Percentiles rank a stretch among this genome's conserved stretches.
Conservation (phyloP, 31 red algal genomes). For the Asparagopsis taxiformis region DNA sequence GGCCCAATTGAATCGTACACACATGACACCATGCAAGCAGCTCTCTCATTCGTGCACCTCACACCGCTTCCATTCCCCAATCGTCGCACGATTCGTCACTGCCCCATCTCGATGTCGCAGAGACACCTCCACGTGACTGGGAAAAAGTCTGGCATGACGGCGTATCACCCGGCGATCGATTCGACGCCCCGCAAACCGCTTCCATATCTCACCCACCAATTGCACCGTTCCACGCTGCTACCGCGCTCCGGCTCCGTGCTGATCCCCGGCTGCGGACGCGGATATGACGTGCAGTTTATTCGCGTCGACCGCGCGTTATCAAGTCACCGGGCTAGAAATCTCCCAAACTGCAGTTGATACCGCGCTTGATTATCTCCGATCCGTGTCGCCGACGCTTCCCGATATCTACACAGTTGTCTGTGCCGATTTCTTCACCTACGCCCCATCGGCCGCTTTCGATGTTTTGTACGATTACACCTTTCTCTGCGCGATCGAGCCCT, state of each 20-base stretch:
- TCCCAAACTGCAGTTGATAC: constrained; percentile 26
- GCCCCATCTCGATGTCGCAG: too few relatives aligned
- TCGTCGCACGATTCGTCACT: too few relatives aligned
- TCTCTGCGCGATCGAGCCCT: constrained; percentile 72
- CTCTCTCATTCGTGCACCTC: too few relatives aligned
- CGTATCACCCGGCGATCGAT: constrained; percentile 14
- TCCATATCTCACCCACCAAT: constrained; percentile 18
- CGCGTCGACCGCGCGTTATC: constrained; percentile 25
- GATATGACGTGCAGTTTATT: constrained; percentile 80
- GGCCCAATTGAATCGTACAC: too few relatives aligned
- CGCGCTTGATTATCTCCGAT: constrained; percentile 23
- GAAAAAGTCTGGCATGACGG: constrained; percentile 44
- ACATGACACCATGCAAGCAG: too few relatives aligned
- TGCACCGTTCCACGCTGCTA: neutral
- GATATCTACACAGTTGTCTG: constrained; percentile 16
- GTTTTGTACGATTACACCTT: constrained; percentile 83
- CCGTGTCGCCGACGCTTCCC: constrained; percentile 5
- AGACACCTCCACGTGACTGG: too few relatives aligned
- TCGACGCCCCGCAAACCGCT: constrained; percentile 17
- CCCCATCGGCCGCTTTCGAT: constrained; percentile 17
- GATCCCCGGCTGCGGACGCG: constrained; percentile 85
- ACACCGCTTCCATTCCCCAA: too few relatives aligned
- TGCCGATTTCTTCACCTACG: constrained; percentile 78
- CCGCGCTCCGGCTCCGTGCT: constrained; percentile 26
- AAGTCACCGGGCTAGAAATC: constrained; percentile 63